Base-by-base conservation (phyloP, 805 yeast species). In the Torulaspora microellipsoides region DNA sequence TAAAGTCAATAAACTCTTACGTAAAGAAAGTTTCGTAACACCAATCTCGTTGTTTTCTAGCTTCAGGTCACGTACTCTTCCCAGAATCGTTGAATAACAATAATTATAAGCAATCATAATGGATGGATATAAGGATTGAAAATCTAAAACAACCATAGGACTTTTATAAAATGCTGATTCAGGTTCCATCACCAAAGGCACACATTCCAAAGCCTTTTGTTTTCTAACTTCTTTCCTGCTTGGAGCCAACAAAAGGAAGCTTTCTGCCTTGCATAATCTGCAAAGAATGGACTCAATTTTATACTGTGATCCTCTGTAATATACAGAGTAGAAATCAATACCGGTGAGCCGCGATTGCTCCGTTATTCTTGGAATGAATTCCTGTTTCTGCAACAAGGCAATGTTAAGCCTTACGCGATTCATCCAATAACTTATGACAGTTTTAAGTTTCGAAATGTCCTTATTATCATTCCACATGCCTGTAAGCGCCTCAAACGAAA, bases 141-240 rank as follows among this genome's bases (percentile, higher is more conserved):
- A 93, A 61, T 93, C 99, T 15, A 93, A 66, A 0, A 93, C 98
- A 13, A 90, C 77, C 25, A 93, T 69, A 0, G 99, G 99, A 45
- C 91, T 83, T 43, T 86, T 88, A 61, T 89, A 93, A 52, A 82
- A 85, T 14, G 78, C 80, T 4, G 95, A 79, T 17, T 77, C 76
- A 0, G 99, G 99, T 57, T 93, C 99, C 90, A 93, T 80, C 2
- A 93, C 87, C 40, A 93, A 69, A 0, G 98, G 96, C 4, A 93
- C 78, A 48, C 89, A 83, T 55, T 89, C 96, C 31, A 93, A 66
- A 0, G 98, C 83, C 49, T 81, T 82, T 71, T 90, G 96, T 31
- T 80, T 75, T 54, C 84, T 84, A 0, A 93, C 97, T 49, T 87
- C 86, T 34, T 73, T 67, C 54, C 84, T 83, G 25, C 86, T 79